Base-by-base conservation (phyloP, 2,329 filamentous ascomycete species). In the Thyridium curvatum region DNA sequence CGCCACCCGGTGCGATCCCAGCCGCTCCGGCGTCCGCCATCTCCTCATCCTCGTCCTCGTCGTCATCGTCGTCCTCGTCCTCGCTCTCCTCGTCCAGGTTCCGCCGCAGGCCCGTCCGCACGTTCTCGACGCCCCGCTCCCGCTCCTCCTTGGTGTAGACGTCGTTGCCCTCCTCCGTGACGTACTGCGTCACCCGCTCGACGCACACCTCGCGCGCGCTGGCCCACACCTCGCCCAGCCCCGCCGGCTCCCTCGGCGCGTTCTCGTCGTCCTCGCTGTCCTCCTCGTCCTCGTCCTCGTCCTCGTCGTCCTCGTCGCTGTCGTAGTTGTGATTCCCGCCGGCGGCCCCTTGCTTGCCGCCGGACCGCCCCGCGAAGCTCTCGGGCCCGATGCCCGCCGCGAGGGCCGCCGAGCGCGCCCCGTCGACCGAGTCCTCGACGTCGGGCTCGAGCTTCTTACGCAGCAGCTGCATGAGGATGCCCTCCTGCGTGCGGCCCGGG, bases 391-490 rank as follows among this genome's bases (percentile, higher is more conserved):
- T 42, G 8, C 60, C 59, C 8, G 50, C 51, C 8, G 49, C 48
- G 10, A 51, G 54, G 12, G 68, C 67, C 18, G 66, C 65, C 41
- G 68, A 68, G 29, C 76, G 73, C 1, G 80, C 83, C 37, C 79
- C 66, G 16, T 79, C 74, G 18, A 91, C 79, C 64, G 83, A 82
- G 41, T 81, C 78, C 55, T 90, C 85, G 14, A 89, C 80, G 17
- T 77, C 72, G 0, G 86, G 86, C 48, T 93, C 87, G 35, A 89
- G 72, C 57, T 93, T 93, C 62, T 93, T 94, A 30, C 87, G 82
- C 26, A 94, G 68, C 3, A 94, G 69, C 50, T 83, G 77, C 18
- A 76, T 70, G 2, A 91, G 71, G 4, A 86, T 69, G 35, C 60
- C 64, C 57, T 84, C 78, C 42, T 86, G 79, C 5, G 74, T 82